Evolutionary conservation across 2,329 filamentous ascomycete genomes (phyloP), one percentile per base, ranked within the genome.

Genomic region (Colletotrichum godetiae): DNA sequence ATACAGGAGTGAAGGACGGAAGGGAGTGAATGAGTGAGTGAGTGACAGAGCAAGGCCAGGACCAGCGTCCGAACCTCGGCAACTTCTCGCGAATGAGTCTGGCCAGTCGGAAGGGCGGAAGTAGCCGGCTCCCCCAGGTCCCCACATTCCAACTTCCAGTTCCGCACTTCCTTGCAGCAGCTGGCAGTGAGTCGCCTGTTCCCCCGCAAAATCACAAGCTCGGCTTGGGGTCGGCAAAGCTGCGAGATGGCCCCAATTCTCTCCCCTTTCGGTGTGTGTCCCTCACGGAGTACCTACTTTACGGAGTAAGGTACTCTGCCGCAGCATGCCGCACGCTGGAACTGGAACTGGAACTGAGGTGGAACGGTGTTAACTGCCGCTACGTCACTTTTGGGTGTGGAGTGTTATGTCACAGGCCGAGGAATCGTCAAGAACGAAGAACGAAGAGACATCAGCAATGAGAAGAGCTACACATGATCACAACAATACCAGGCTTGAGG

Each of bases 201-300:
- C 76, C 86, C 86, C 86, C 86, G 86, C 86, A 88, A 85, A 85
- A 86, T 89, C 87, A 88, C 87, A 88, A 88, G 87, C 87, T 88
- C 86, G 86, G 86, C 84, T 86, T 80, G 77, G 79, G 74, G 81
- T 88, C 87, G 86, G 86, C 81, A 86, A 86, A 81, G 77, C 74
- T 46, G 75, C 65, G 35, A 67, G 66, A 61, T 59, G 24, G 35
- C 58, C n/a, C 57, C 15, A n/a, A 7, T 29, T 6, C 22, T 49
- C 35, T 27, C 22, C 22, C 22, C 3, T 24, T 42, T 42, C 15
- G 37, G 15, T 37, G 35, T 42, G 37, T 42, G 37, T 19, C 13
- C 19, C 4, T 42, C 5, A 29, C 27, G 27, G 37, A 7, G 13
- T 42, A 19, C 5, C 13, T 7, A 42, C 15, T 42, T 27, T 27